Evolutionary conservation across 352 stramenopile genomes (phyloP), one percentile per base, ranked within the genome.

Genomic region (Elongisporangium senticosum): DNA sequence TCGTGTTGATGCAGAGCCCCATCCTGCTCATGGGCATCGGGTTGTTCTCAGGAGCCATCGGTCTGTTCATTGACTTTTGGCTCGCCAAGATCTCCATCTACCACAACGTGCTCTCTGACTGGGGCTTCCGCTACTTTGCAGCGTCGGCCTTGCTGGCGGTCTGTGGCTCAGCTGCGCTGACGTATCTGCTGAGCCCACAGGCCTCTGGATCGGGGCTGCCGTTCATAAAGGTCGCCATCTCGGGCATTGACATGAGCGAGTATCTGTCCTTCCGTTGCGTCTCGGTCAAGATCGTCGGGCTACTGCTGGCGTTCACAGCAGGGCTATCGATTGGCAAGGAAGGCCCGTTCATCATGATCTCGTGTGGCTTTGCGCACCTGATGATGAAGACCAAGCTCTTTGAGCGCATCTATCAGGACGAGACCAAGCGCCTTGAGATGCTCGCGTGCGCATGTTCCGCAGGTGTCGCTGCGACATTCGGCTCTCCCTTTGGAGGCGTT

Each of bases 291-390:
- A 84, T 89, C 53, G 67, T 86, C 11, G 84, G 84, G 5, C 59
- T 91, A 5, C 67, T 91, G 40, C 69, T 71, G n/a, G 76, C 72
- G 13, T 75, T 86, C 24, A 68, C 72, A 0, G 84, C 81, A 10
- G 85, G 82, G 0, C 61, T 95, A 1, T 90, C 79, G 19, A 89
- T 95, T 58, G 86, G 86, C 43, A 90, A 91, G 65, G 87, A 96
- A 72, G 87, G 87, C 0, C 83, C 87, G 20, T 95, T 93, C 64
- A 90, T 96, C 58, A 91, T 93, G 80, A 94, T 94, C 60, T 87
- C 83, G 10, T 92, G 80, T 56, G 81, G 77, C 24, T 89, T 96
- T 68, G 84, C 85, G 24, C 86, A 77, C 51, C 62, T 88, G 15
- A 59, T 96, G 19, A 89, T 96, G 78, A 81, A 87, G 56, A 74